A percentile compares a stretch with the other conserved stretches of the same genome.
These are phyloP conservation scores for Apodospora peruviana DNA, from an alignment of 495 filamentous ascomycete species.

Conservation along the genomic window DNA sequence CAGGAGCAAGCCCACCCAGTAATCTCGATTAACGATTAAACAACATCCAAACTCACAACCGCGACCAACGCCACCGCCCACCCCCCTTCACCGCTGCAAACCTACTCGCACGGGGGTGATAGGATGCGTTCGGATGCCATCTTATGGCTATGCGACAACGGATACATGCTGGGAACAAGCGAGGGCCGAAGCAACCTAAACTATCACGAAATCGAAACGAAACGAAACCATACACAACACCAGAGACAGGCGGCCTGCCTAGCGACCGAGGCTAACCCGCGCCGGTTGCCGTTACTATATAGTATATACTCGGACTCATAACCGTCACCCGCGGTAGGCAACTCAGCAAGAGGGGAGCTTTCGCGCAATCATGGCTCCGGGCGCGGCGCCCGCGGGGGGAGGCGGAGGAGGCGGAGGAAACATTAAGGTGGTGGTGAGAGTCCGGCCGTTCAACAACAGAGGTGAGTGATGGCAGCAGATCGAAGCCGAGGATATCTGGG, in stretches of 20 bases:
- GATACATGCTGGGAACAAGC: constrained; percentile 16
- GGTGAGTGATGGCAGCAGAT: constrained; percentile 49
- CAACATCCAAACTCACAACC: too few relatives aligned
- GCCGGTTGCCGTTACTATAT: too few relatives aligned
- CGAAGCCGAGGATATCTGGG: not conserved
- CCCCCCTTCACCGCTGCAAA: too few relatives aligned
- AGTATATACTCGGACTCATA: not conserved
- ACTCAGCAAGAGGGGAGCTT: not conserved
- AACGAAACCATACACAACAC: not conserved
- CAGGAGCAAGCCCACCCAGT: too few relatives aligned
- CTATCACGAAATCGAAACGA: not conserved
- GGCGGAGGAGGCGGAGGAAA: constrained; percentile 75
- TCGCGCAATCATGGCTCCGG: constrained; percentile 62
- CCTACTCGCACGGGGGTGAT: too few relatives aligned
- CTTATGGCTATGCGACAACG: constrained; percentile 12
- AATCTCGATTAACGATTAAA: too few relatives aligned
- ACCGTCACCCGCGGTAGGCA: not conserved
- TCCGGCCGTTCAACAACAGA: constrained; percentile 87
- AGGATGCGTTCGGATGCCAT: constrained; percentile 22
- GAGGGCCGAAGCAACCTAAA: constrained; percentile 2
- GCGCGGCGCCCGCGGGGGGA: constrained; percentile 29
- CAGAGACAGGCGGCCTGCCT: not conserved
- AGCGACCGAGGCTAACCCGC: too few relatives aligned
- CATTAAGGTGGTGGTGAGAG: constrained; percentile 99
- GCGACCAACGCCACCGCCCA: too few relatives aligned